Evolutionary conservation across 352 stramenopile genomes (phyloP).

Genomic region (Phytopythium sindhum): DNA sequence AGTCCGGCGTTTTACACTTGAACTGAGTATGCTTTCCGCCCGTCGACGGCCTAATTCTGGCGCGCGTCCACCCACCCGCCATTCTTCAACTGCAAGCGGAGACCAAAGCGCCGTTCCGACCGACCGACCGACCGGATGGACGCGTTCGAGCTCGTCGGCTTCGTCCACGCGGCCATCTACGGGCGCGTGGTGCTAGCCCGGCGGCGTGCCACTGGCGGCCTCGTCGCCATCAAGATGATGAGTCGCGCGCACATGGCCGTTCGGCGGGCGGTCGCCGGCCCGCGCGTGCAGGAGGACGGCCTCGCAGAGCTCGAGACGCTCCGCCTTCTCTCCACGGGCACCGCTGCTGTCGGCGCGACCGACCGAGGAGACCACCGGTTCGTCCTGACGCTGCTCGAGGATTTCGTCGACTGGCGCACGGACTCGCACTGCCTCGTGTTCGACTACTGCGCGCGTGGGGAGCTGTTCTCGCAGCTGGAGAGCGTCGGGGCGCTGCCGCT

Average conservation of each 20-base stretch:
- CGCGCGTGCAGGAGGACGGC: constrained; percentile 41
- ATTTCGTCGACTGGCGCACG: constrained; percentile 46
- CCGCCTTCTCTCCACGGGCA: constrained; percentile 22
- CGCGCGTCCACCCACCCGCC: not conserved
- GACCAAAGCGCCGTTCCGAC: not conserved
- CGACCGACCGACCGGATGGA: constrained; percentile 26
- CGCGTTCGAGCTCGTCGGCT: constrained; percentile 35
- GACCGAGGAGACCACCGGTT: constrained; percentile 19
- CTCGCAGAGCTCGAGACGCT: constrained; percentile 39
- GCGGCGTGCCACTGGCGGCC: constrained; percentile 21
- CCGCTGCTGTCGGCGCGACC: not conserved
- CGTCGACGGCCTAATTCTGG: not conserved
- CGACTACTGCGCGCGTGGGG: constrained; percentile 56
- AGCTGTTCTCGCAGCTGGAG: constrained; percentile 44
- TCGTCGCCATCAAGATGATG: constrained; percentile 67
- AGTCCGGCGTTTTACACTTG: not conserved
- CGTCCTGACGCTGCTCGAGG: constrained; percentile 39
- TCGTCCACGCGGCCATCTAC: constrained; percentile 52
- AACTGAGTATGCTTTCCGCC: not conserved
- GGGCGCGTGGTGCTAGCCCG: constrained; percentile 42
- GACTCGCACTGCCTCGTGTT: constrained; percentile 57
- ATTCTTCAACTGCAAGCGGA: not conserved
- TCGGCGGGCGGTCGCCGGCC: constrained; percentile 35
- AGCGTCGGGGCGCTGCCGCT: constrained; percentile 15
- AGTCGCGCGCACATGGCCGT: constrained; percentile 50